phyloP scores from a whole-genome alignment of 177 flowering plant genomes.

The Vitis hybrid region DNA sequence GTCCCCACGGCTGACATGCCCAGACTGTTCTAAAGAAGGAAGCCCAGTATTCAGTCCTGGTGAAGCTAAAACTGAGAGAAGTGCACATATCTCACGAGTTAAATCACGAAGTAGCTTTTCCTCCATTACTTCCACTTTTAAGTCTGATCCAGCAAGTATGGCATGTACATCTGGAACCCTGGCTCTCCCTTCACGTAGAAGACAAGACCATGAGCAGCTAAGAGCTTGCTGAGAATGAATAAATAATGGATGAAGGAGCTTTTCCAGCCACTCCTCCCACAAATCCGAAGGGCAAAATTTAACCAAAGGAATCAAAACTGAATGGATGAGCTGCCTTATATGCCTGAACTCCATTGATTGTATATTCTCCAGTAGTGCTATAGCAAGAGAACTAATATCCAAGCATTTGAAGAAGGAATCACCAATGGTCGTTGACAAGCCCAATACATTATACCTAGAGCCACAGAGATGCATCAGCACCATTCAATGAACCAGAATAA shows the following conservation, averaged over 20 bases:
- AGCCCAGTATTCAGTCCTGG: slow-evolving; percentile 69
- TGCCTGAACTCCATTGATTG: slow-evolving; percentile 96
- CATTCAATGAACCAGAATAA: neutral
- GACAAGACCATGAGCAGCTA: slow-evolving; percentile 78
- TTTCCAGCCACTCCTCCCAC: slow-evolving; percentile 83
- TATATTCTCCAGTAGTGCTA: slow-evolving; percentile 81
- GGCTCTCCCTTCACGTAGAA: slow-evolving; percentile 83
- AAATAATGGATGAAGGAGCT: slow-evolving; percentile 74
- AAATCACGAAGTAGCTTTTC: slow-evolving; percentile 87
- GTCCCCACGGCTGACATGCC: slow-evolving; percentile 55
- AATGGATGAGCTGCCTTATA: slow-evolving; percentile 80
- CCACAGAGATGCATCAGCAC: slow-evolving; percentile 14
- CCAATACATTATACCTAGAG: slow-evolving; percentile 86
- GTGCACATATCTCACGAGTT: slow-evolving; percentile 82
- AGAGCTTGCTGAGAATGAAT: slow-evolving; percentile 67
- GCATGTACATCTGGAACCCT: slow-evolving; percentile 77
- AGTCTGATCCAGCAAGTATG: slow-evolving; percentile 55
- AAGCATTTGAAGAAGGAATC: slow-evolving; percentile 70
- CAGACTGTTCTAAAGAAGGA: slow-evolving; percentile 71
- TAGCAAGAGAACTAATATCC: slow-evolving; percentile 49
- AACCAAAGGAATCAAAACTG: slow-evolving; percentile 60
- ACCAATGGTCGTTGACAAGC: slow-evolving; percentile 79
- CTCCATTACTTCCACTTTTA: slow-evolving; percentile 93
- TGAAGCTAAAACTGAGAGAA: slow-evolving; percentile 74
- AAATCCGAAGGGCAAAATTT: slow-evolving; percentile 73